Percentiles rank a stretch among this genome's conserved stretches.
These are phyloP conservation scores for Pseudopyricularia javanii DNA, from an alignment of 2,329 filamentous ascomycete genomes.

Conservation along the genomic window DNA sequence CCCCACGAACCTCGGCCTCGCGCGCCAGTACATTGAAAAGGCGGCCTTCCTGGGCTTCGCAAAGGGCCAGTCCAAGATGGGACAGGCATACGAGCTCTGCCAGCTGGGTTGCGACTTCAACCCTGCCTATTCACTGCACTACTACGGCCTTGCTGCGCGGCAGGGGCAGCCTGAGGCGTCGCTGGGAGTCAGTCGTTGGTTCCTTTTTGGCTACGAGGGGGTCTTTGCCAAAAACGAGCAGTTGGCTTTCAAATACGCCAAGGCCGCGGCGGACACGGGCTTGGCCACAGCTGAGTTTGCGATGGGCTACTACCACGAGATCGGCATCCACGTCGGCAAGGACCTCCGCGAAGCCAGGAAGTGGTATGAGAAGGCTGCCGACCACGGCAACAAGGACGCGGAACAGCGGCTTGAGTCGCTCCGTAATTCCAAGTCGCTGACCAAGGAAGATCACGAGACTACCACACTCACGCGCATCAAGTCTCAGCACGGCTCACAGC, in stretches of 20 bases:
- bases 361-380: constrained; percentile 86
- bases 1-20: constrained; percentile 57
- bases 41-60: constrained; percentile 91
- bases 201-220: constrained; percentile 86
- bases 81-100: constrained; percentile 86
- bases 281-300: constrained; percentile 90
- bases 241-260: constrained; percentile 80
- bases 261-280: constrained; percentile 70
- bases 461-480: constrained; percentile 83
- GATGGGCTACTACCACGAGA: constrained; percentile 94
- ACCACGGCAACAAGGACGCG: constrained; percentile 87
- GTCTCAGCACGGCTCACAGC: constrained; percentile 60
- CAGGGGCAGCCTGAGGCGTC: constrained; percentile 91
- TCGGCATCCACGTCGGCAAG: constrained; percentile 82
- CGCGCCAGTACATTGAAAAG: constrained; percentile 87
- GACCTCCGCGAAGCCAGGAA: constrained; percentile 69
- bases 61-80: constrained; percentile 96
- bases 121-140: constrained; percentile 82
- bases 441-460: constrained; percentile 84
- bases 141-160: constrained; percentile 83
- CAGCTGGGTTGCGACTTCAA: constrained; percentile 92
- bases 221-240: constrained; percentile 94
- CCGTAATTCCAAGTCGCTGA: constrained; percentile 68
- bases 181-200: constrained; percentile 97
- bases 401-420: constrained; percentile 71